Base-by-base conservation (phyloP, 1,139 yeast species). In the Magnusiomyces ingens region DNA sequence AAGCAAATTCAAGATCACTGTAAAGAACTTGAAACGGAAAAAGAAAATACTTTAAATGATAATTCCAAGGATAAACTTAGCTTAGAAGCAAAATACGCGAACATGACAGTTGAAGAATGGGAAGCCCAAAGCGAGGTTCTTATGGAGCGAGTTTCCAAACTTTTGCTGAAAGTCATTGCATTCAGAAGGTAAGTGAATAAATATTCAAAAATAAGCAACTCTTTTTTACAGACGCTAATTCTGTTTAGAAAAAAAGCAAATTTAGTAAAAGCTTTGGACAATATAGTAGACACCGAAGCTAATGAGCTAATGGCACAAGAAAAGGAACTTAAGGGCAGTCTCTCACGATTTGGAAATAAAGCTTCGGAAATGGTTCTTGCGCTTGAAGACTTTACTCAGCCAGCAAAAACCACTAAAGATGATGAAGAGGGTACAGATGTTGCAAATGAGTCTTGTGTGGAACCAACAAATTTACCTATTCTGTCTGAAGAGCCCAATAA, bases 101-200 rank as follows among this genome's bases (percentile, higher is more conserved):
- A 42, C 29, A 57, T 54, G 60, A 49, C 55, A 12, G 48, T 56
- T 22, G 52, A 52, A 17, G 60, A 58, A 18, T 59, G 62, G 62
- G 55, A 57, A 15, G 26, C 26, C 8, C 50, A 53, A 11, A 60
- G 62, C 8, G 52, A 52, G 5, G n/a, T 21, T 21, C 49, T 59
- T 6, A 42, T 48, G 8, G 52, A 52, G 43, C 49, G 52, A 2
- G 58, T 56, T 6, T 51, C 54, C 5, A 55, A 46, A 18, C 48
- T 59, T 2, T 52, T 59, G 17, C 29, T 35, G 15, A 54, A 54
- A 17, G 42, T 55, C 11, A 46, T 58, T 17, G 52, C 48, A 2
- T 51, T 56, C 36, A 43, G 62, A 43, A 54, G 49, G 52, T 55
- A 46, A 21, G 52, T 21, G 18, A 17, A 21, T n/a, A 12, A n/a